Evolutionary conservation across 2,329 filamentous ascomycete genomes (phyloP), one percentile per base, ranked within the genome.

Genomic region (Penicillium paneum): DNA sequence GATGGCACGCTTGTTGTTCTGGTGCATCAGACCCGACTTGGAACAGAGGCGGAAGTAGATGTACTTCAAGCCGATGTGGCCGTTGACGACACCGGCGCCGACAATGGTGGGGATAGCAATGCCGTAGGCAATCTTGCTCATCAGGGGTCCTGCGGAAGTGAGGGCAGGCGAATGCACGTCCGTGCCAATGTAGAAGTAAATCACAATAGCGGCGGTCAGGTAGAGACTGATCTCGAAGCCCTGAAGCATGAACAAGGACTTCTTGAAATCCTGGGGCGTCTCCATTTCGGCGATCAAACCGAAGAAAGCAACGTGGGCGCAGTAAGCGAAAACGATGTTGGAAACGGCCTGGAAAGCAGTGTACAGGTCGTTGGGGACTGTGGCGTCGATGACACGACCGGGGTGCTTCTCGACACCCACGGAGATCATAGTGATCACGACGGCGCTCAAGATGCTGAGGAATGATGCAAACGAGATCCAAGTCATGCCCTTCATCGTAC

Each of bases 301-400:
- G 71, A 88, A 88, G 75, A 88, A 89, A 59, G 83, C 84, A 26
- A 86, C 82, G 65, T 87, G 84, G 19, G 83, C 84, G 73, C 84
- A 78, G 75, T 87, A 90, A 50, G 87, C 86, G 58, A 90, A 84
- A 56, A 88, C 78, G 54, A 90, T 90, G 74, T 89, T 89, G 61
- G 78, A 80, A 49, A 87, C 78, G n/a, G 82, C 79, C 40, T 83
- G 79, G 67, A 88, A 86, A n/a, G 76, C 83, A 29, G 81, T 76
- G 49, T 78, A 75, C 41, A 87, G 76, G 38, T 69, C 74, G 2
- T 78, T 65, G 3, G 75, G 64, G 36, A 71, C 68, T 7, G 74
- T 73, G 32, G 73, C 67, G 21, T 72, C 58, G 45, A 77, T 69
- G 28, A 69, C 65, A 17, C 63, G 65, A 26, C 64, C 64, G 32